Conservation (phyloP, 2,329 filamentous ascomycete genomes). For the Acrocalymma vagum region DNA sequence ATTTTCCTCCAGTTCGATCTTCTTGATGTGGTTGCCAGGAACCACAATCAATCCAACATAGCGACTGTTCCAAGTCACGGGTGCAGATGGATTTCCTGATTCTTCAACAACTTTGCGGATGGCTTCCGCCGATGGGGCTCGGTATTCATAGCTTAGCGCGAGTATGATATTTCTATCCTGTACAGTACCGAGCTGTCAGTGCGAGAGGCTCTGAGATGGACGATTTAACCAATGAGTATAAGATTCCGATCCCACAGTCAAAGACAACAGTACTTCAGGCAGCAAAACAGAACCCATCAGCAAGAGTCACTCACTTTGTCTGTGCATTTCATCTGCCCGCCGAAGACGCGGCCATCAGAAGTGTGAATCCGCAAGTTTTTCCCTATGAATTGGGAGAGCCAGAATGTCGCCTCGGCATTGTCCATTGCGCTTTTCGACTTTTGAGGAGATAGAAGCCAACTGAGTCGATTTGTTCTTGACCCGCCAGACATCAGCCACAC, state of each 20-base stretch:
- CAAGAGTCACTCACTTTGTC: conserved; percentile 73
- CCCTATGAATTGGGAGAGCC: conserved; percentile 74
- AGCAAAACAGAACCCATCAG: conserved; percentile 17
- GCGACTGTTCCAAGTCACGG: conserved; percentile 79
- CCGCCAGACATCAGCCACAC: conserved; percentile 2
- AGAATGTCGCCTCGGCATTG: conserved; percentile 63
- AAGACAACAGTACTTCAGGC: conserved; percentile 1
- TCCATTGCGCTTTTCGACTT: conserved; percentile 49
- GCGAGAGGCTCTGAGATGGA: background rate
- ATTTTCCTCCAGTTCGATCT: conserved; percentile 84
- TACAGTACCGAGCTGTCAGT: conserved; percentile 8
- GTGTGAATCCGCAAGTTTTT: conserved; percentile 82
- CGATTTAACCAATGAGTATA: too few relatives aligned
- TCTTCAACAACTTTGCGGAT: conserved; percentile 45
- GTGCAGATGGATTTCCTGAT: conserved; percentile 54
- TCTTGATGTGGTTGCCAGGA: conserved; percentile 83
- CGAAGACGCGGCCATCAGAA: conserved; percentile 86
- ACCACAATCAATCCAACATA: conserved; percentile 91
- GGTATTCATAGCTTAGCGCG: conserved; percentile 87
- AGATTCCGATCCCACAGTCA: too few relatives aligned
- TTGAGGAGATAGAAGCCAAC: conserved; percentile 29
- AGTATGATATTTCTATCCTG: conserved; percentile 92
- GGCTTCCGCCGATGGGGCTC: conserved; percentile 66
- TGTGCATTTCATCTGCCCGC: conserved; percentile 92
- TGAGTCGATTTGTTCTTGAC: conserved; percentile 18